Evolutionary conservation across 1,284 basidiomycete species (phyloP), one percentile per base, ranked within the genome.

Genomic region (Irpex rosettiformis): DNA sequence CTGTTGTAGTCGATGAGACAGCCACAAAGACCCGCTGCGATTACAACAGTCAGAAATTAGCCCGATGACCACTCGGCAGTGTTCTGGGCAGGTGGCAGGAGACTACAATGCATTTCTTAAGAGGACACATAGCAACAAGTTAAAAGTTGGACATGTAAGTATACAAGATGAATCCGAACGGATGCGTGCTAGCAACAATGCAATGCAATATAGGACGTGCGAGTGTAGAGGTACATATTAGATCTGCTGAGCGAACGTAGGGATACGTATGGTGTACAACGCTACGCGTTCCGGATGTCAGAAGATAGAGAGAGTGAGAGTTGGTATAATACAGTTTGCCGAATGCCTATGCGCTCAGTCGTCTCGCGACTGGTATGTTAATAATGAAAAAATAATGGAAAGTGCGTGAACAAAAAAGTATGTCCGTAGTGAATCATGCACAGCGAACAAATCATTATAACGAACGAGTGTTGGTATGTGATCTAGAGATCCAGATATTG

Each of bases 391-490:
- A n/a, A 57, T 28, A 28, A 37, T 52, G 25, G 33, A 52, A 40
- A 52, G 49, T 45, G 33, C 33, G 30, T 51, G 48, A 51, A 51
- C 48, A 27, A 52, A 59, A 55, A 56, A 52, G 33, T 21, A 29
- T 54, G 37, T 54, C 58, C 57, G 53, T 48, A 45, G 40, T 55
- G 49, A 60, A 42, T 54, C 54, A 37, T 45, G 57, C 55, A 53
- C 29, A 21, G 40, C 42, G 57, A 62, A 60, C 58, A 58, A 61
- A 64, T 29, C 27, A 53, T 53, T 25, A 30, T 10, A 40, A 37
- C 47, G 37, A 30, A 37, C 18, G 30, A 40, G 48, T 28, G 60
- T 54, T 29, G 5, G 18, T 47, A 11, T 18, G 18, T 10, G 18
- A 16, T 21, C 18, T 52, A 25, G 37, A n/a, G 22, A 56, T 27